Evolutionary conservation across 495 filamentous ascomycete genomes (phyloP).

Genomic region (Hyaloscypha finlandica): DNA sequence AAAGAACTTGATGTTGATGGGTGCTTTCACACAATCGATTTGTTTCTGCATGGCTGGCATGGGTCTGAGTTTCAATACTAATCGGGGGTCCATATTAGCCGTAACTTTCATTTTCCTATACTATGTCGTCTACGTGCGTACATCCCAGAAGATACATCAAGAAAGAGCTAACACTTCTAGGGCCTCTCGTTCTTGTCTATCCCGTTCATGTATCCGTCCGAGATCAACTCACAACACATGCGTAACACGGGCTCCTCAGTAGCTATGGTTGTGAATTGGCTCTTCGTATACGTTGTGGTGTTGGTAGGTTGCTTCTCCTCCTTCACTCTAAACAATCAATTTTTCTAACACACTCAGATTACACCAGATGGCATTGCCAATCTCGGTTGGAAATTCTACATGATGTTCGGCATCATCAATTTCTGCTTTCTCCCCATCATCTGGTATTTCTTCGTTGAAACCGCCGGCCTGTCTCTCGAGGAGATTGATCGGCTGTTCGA

Average conservation of each 20-base stretch:
- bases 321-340: background rate
- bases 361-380: conserved; percentile 1
- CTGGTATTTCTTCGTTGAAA: conserved; percentile 35
- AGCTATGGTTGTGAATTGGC: background rate
- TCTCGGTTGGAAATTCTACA: background rate
- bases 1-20: conserved; percentile 33
- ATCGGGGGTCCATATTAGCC: background rate
- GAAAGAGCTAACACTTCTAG: background rate
- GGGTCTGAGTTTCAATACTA: background rate
- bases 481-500: conserved; percentile 57
- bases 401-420: conserved; percentile 6
- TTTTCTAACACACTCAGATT: background rate
- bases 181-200: background rate
- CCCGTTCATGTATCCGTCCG: background rate
- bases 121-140: background rate
- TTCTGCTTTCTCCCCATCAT: background rate
- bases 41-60: conserved; percentile 18
- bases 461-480: conserved; percentile 53
- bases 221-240: conserved; percentile 3
- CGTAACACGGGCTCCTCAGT: background rate
- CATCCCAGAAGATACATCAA: background rate
- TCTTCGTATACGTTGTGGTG: conserved; percentile 1
- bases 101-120: background rate
- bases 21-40: conserved; percentile 27
- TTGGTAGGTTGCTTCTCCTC: background rate